Conservation (phyloP, 768 basidiomycete species). For the Exidia glandulosa region DNA sequence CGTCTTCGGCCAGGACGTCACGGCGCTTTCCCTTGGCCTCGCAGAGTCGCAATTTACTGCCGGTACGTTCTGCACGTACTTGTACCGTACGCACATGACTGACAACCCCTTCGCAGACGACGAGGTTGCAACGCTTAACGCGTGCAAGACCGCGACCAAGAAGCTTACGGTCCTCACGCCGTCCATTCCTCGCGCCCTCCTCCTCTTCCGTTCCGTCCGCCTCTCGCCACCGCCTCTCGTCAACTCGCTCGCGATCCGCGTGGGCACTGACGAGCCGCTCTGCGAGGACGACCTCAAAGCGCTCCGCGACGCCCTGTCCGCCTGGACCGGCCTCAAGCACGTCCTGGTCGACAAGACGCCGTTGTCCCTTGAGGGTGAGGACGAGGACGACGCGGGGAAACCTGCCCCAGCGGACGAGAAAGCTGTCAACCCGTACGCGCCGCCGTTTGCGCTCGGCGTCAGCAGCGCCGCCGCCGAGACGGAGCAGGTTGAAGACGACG, state of each 20-base stretch:
- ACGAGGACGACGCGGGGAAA: neutral
- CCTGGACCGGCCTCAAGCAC: too few species aligned
- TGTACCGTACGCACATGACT: neutral
- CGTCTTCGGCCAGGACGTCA: too few species aligned
- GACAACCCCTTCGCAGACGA: neutral
- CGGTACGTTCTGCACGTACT: neutral
- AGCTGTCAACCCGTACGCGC: neutral
- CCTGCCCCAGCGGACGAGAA: too few species aligned
- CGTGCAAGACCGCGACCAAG: neutral
- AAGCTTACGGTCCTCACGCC: neutral
- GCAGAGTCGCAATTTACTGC: neutral
- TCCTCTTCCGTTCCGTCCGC: neutral
- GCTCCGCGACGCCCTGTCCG: too few species aligned
- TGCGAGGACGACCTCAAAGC: too few species aligned
- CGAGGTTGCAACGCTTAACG: neutral
- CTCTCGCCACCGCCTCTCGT: neutral
- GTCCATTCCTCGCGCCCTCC: neutral
- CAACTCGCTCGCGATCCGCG: neutral
- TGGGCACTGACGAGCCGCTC: too few species aligned
- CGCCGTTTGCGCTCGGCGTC: neutral
- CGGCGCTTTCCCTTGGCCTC: neutral
- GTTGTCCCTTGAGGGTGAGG: neutral
- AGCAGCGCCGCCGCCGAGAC: neutral
- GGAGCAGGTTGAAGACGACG: neutral
- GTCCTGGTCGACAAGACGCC: neutral